Evolutionary conservation across 352 stramenopile species (phyloP).

Genomic region (Pythium periplocum): DNA sequence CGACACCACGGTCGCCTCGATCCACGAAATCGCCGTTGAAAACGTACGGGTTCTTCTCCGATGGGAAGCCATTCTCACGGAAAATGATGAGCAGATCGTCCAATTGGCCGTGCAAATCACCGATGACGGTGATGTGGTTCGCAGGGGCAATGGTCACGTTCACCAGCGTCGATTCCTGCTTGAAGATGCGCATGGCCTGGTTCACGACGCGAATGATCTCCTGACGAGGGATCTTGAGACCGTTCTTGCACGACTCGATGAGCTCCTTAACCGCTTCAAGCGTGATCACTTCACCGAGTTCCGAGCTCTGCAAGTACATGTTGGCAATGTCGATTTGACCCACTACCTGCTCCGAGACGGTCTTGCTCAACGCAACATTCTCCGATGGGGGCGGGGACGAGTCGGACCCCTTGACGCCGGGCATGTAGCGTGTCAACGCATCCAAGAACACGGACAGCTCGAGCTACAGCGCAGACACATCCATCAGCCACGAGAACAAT

Average conservation of each 20-base stretch:
- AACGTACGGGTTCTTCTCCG: conserved; percentile 71
- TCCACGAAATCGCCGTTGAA: conserved; percentile 88
- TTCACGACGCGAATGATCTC: conserved; percentile 73
- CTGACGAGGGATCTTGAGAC: conserved; percentile 70
- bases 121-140: conserved; percentile 75
- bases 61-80: conserved; percentile 75
- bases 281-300: conserved; percentile 59
- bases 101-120: conserved; percentile 82
- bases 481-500: conserved; percentile 1
- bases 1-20: conserved; percentile 68
- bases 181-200: conserved; percentile 47
- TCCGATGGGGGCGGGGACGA: conserved; percentile 14
- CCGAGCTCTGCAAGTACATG: conserved; percentile 69
- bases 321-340: conserved; percentile 79
- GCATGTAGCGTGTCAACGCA: conserved; percentile 71
- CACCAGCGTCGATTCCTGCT: conserved; percentile 52
- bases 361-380: conserved; percentile 24
- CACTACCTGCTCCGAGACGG: conserved; percentile 54
- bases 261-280: conserved; percentile 58
- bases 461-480: conserved; percentile 21
- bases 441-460: conserved; percentile 79
- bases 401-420: conserved; percentile 25
- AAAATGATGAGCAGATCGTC: conserved; percentile 83
- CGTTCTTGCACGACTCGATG: conserved; percentile 76
- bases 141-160: conserved; percentile 62